phyloP scores from a whole-genome alignment of 106 monocot species.

The Phalaenopsis equestris region DNA sequence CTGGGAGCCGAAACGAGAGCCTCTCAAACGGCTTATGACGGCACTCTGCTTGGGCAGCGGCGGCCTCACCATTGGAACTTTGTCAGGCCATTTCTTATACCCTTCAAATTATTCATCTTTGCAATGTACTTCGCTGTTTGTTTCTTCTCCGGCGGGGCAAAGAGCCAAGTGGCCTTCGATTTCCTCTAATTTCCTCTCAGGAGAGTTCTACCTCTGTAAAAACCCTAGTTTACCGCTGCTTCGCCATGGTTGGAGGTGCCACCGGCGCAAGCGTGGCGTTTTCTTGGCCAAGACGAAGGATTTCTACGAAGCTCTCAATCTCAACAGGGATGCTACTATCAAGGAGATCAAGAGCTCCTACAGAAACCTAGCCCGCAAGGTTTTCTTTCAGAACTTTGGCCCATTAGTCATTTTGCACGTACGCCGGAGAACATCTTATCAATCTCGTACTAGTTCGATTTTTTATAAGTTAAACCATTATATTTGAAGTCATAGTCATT shows the following conservation, averaged over 20 bases:
- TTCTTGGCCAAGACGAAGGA: slow-evolving; percentile 24
- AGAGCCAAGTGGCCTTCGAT: neutral
- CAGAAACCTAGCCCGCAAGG: slow-evolving; percentile 60
- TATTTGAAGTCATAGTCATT: neutral
- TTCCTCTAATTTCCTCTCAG: neutral
- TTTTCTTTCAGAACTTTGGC: slow-evolving; percentile 5
- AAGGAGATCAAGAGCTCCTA: slow-evolving; percentile 65
- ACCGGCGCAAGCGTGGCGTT: neutral
- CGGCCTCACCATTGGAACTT: neutral
- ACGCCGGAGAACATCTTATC: neutral
- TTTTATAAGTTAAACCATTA: neutral
- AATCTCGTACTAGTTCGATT: neutral
- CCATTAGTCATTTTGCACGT: neutral
- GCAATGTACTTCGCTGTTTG: neutral
- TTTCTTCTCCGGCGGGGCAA: neutral
- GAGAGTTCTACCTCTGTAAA: neutral
- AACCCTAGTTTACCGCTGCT: neutral
- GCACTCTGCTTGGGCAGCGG: neutral
- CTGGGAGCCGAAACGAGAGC: neutral
- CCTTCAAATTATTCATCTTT: neutral
- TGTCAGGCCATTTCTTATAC: neutral
- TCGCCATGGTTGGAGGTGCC: neutral
- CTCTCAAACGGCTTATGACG: neutral
- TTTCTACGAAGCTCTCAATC: slow-evolving; percentile 45
- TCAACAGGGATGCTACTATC: slow-evolving; percentile 41